phyloP scores from a whole-genome alignment of 2,329 filamentous ascomycete genomes.

The Dendryphion nanum region DNA sequence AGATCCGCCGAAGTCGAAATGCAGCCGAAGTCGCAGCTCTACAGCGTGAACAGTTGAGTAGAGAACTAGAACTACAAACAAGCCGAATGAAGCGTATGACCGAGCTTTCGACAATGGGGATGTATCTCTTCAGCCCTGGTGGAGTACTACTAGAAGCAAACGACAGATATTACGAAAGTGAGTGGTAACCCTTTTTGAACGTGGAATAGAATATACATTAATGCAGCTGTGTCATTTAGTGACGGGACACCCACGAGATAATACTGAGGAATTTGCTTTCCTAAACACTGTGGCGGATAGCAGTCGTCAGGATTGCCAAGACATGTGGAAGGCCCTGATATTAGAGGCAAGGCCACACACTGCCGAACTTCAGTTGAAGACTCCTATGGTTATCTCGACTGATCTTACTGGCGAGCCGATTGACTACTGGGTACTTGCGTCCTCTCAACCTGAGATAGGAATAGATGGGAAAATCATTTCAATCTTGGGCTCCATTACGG shows the following conservation, averaged over 20 bases:
- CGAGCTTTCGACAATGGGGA: constrained; percentile 39
- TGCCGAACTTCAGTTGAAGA: no score
- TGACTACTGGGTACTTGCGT: constrained; percentile 30
- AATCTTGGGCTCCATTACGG: constrained; percentile 36
- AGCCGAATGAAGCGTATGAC: constrained; percentile 41
- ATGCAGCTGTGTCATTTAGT: no score
- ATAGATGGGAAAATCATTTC: constrained; percentile 21
- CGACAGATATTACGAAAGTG: constrained; percentile 15
- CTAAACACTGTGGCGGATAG: no score
- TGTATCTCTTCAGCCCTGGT: constrained; percentile 44
- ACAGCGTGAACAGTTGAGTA: constrained; percentile 31
- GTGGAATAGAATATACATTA: no score
- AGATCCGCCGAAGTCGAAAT: constrained; percentile 35
- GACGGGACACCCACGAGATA: no score
- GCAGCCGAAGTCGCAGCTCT: constrained; percentile 33
- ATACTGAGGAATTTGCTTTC: no score
- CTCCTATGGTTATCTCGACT: constrained; percentile 17
- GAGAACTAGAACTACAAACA: constrained; percentile 33
- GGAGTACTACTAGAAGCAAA: constrained; percentile 29
- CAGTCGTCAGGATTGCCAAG: no score
- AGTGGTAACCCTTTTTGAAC: no score
- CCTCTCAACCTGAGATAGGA: constrained; percentile 26
- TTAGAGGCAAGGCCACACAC: no score
- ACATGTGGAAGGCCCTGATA: no score
- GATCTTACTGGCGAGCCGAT: constrained; percentile 16